A percentile compares a stretch with the other conserved stretches of the same genome.
Evolutionary conservation across 2,329 filamentous ascomycete species (phyloP).

Genomic region (Ceratocystiopsis brevicomis): DNA sequence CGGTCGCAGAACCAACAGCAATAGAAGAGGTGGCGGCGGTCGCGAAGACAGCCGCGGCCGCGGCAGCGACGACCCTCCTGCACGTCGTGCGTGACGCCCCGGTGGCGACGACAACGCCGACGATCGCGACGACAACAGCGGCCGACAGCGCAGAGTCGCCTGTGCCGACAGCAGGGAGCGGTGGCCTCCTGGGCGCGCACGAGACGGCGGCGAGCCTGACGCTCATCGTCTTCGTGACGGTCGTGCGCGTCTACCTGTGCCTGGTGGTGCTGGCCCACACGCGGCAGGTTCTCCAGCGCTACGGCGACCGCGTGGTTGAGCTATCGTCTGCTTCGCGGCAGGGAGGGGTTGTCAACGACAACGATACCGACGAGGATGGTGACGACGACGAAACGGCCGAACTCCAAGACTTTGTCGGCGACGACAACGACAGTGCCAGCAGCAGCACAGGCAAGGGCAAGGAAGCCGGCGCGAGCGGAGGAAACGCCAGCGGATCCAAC

Average conservation of each 20-base stretch:
- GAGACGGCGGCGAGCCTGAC: conserved; percentile 57
- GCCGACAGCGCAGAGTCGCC: too few relatives aligned
- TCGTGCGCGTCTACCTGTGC: conserved; percentile 65
- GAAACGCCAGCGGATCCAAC: conserved; percentile 19
- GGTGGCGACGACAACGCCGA: neutral
- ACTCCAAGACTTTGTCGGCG: neutral
- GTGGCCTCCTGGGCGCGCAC: conserved; percentile 20
- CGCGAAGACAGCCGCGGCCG: neutral
- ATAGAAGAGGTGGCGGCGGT: neutral
- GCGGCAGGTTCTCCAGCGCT: conserved; percentile 53
- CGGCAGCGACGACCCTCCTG: neutral
- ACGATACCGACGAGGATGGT: conserved; percentile 27
- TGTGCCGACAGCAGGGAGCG: neutral
- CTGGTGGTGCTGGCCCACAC: conserved; percentile 72
- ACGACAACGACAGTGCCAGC: conserved; percentile 13
- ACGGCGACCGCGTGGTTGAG: conserved; percentile 26
- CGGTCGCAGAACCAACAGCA: neutral
- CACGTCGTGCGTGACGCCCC: neutral
- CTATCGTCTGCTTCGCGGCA: conserved; percentile 3
- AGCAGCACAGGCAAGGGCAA: conserved; percentile 13
- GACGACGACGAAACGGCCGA: conserved; percentile 3
- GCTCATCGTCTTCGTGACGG: conserved; percentile 54
- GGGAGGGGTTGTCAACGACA: conserved; percentile 9
- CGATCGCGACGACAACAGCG: neutral
- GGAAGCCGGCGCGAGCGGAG: neutral